A percentile compares a stretch with the other conserved stretches of the same genome.
Evolutionary conservation across 495 filamentous ascomycete species (phyloP).

Genomic region (Stereocaulon alpinum): DNA sequence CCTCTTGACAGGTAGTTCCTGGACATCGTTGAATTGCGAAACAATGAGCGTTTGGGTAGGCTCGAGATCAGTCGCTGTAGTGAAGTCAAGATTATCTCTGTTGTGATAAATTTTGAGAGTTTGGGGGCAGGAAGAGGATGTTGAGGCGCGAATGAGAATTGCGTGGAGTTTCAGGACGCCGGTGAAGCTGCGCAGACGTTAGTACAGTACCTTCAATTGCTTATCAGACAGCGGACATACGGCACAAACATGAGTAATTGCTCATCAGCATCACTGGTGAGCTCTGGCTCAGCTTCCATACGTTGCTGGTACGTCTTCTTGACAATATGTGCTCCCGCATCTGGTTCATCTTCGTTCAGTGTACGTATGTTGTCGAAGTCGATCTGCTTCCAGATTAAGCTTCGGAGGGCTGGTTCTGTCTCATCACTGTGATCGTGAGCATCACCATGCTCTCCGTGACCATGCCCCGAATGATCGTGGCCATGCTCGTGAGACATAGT

Average conservation of each 20-base stretch:
- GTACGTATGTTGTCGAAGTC: constrained; percentile 78
- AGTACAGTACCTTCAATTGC: not conserved
- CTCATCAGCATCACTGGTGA: constrained; percentile 81
- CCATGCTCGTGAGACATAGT: constrained; percentile 32
- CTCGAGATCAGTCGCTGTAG: constrained; percentile 51
- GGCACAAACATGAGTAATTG: constrained; percentile 87
- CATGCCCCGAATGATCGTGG: constrained; percentile 23
- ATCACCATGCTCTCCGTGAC: constrained; percentile 30
- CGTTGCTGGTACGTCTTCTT: constrained; percentile 85
- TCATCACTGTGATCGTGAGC: constrained; percentile 70
- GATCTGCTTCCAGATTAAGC: constrained; percentile 80
- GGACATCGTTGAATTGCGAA: constrained; percentile 66
- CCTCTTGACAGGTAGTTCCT: constrained; percentile 77
- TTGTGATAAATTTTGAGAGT: constrained; percentile 81
- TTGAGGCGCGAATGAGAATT: constrained; percentile 69
- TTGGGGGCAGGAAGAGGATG: constrained; percentile 58
- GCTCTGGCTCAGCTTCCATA: constrained; percentile 55
- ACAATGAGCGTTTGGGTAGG: constrained; percentile 73
- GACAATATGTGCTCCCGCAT: constrained; percentile 64
- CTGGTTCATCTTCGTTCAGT: constrained; percentile 62
- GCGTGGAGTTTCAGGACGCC: constrained; percentile 87
- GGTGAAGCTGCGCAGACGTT: constrained; percentile 56
- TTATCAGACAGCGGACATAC: constrained; percentile 43
- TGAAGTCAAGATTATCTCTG: constrained; percentile 77
- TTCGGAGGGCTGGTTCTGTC: constrained; percentile 78